Evolutionary conservation across 345 rosid genomes (phyloP).

Genomic region (Salix purpurea): DNA sequence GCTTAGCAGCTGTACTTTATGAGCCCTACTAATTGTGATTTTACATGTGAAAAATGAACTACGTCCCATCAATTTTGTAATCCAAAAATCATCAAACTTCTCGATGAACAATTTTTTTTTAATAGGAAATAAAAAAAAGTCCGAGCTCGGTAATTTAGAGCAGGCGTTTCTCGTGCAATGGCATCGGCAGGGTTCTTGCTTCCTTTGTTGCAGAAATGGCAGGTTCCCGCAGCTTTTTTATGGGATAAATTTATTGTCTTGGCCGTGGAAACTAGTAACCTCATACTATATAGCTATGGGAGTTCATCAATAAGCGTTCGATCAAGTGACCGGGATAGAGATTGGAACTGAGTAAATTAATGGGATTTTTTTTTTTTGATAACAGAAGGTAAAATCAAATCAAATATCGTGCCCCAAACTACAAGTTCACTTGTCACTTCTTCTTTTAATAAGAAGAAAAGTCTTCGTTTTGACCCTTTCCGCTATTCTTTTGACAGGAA

Average conservation of each 20-base stretch:
- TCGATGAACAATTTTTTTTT: too few relatives aligned
- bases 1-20: too few relatives aligned
- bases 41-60: too few relatives aligned
- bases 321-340: neutral
- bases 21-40: too few relatives aligned
- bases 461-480: too few relatives aligned
- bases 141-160: too few relatives aligned
- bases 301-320: neutral
- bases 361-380: neutral
- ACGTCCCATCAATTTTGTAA: too few relatives aligned
- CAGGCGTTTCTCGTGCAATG: neutral
- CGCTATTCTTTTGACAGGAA: too few relatives aligned
- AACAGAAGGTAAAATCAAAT: too few relatives aligned
- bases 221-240: neutral
- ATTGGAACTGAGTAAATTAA: neutral
- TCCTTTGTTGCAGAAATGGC: neutral
- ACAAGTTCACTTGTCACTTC: neutral
- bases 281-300: neutral
- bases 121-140: too few relatives aligned
- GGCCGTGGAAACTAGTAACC: neutral
- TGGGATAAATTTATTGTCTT: neutral
- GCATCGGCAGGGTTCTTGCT: neutral
- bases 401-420: neutral
- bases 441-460: too few relatives aligned
- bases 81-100: too few relatives aligned